Base-by-base conservation (phyloP, 768 basidiomycete genomes). In the button mushroom (Agaricus bisporus) region DNA sequence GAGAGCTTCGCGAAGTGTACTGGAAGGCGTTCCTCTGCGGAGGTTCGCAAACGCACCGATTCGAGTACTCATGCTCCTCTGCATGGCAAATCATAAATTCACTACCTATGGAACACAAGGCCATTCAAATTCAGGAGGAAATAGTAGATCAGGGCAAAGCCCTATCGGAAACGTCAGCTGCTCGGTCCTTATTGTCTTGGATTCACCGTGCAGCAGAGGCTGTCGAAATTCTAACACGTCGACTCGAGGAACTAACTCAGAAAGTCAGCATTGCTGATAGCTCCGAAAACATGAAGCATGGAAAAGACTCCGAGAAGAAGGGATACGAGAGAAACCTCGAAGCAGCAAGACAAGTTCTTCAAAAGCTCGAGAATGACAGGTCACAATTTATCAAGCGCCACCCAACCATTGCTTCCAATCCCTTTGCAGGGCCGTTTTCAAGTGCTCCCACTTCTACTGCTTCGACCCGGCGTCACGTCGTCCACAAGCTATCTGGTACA, bases 81-180 rank as follows among this genome's bases (percentile, higher is more conserved):
- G 60, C 58, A 2, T 59, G 60, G 58, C 42, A 56, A 17, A 51
- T 61, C 9, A 50, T 61, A 9, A 22, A 41, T 28, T 36, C 51
- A 4, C 47, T 61, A 7, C 36, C 49, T 15, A 37, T 39, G 35
- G 51, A 41, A 5, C 36, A 15, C 7, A 32, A 35, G 22, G 36
- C 55, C 38, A 28, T 59, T 39, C 28, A 57, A 38, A 42, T 64
- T 43, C 49, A 62, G 47, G 20, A 57, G 39, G 55, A 64, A 49
- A 50, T 60, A 58, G 56, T 63, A 25, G 54, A 58, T 28, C 29
- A 55, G 22, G 32, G 41, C 2, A 51, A 35, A 38, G 32, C 48
- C 15, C 41, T 57, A 11, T 5, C 5, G 1, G n/a, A 55, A 7
- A 59, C 61, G 18, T 17, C 52, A 8, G 59, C 61, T 3, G 60